Evolutionary conservation across 345 rosid genomes (phyloP), one percentile per base, ranked within the genome.

Genomic region (Balakata baccata): DNA sequence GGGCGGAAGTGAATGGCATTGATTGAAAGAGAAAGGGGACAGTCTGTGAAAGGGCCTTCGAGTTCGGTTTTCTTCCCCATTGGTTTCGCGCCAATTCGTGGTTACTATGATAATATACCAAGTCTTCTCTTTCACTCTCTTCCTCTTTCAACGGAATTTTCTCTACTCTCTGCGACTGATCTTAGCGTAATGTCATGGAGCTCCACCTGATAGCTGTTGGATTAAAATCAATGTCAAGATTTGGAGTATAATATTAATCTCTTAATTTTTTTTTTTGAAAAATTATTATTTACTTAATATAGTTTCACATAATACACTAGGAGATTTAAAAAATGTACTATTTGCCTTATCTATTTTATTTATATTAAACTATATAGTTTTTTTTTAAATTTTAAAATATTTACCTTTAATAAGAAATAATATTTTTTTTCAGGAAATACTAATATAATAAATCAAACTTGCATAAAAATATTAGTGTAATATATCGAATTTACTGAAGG

Each of bases 81-180:
- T 74, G 79, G 71, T 82, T 85, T 84, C 91, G 97, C 95, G 90
- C 94, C 95, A 88, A 88, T 87, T 90, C 68, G 90, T 92, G 96
- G 92, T 80, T 80, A 51, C 81, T 75, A 83, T 64, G 43, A n/a
- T 3, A 64, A 6, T 9, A 41, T 25, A 78, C 89, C 80, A 46
- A 78, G 79, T 83, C 83, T 61, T 70, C 78, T 64, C 70, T 25
- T 41, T 16, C 47, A 17, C 57, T 52, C 25, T 54, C 59, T 54
- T n/a, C 59, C 59, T 57, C 39, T 49, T 59, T 71, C 74, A 3
- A 23, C 70, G 51, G 67, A 56, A 54, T 23, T 52, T 47, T 64
- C 68, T 64, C 34, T 29, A 25, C 37, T 59, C 1, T 37, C 47
- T 62, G 47, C 10, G 9, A 62, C 46, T 62, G 41, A 37, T 62